Conservation (phyloP, 2,329 filamentous ascomycete genomes). For the Trichoderma afroharzianum region DNA sequence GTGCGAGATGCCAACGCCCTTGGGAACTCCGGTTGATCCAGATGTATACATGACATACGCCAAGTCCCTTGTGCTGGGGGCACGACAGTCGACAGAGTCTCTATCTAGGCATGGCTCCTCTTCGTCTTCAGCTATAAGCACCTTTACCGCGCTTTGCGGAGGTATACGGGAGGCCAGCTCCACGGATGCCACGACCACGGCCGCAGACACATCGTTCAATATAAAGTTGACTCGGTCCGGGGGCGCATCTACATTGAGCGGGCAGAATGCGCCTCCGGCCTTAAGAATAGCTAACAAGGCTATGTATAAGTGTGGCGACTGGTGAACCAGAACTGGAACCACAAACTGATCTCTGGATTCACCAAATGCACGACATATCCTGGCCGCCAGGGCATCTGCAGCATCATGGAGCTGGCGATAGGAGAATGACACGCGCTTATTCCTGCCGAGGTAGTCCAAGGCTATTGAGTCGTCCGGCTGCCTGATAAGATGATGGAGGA, state of each 20-base stretch:
- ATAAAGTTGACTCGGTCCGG: constrained; percentile 76
- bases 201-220: constrained; percentile 68
- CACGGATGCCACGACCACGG: constrained; percentile 61
- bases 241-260: constrained; percentile 74
- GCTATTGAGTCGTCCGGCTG: constrained; percentile 26
- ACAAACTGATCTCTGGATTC: constrained; percentile 38
- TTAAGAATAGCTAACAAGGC: constrained; percentile 74
- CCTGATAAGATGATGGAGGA: constrained; percentile 60
- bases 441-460: constrained; percentile 32
- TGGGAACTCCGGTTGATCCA: constrained; percentile 83
- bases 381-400: constrained; percentile 53
- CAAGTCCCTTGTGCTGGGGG: constrained; percentile 41
- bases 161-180: constrained; percentile 43
- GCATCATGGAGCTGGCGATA: constrained; percentile 61
- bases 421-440: constrained; percentile 42
- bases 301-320: constrained; percentile 74
- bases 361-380: constrained; percentile 34
- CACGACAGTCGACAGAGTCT: constrained; percentile 18
- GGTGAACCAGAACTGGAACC: constrained; percentile 73
- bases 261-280: constrained; percentile 81
- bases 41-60: constrained; percentile 95
- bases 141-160: constrained; percentile 26
- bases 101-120: constrained; percentile 5
- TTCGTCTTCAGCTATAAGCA: constrained; percentile 34
- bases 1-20: constrained; percentile 82